phyloP scores from a whole-genome alignment of 108 stramenopile species.

The Discostella pseudostelligera region DNA sequence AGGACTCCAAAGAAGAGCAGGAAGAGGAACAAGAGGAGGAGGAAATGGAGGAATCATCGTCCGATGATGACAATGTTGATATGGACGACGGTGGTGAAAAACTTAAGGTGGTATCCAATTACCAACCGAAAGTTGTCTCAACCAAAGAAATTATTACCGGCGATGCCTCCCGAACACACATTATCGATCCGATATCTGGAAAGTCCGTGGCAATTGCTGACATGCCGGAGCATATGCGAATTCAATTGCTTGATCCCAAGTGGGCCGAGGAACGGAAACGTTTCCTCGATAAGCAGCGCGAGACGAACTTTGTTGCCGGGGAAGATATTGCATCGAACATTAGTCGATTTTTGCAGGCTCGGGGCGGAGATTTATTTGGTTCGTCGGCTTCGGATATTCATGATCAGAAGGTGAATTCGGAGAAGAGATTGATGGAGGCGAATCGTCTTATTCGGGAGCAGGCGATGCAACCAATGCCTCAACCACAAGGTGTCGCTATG shows the following conservation, averaged over 20 bases:
- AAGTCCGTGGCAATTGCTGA: conserved; percentile 83
- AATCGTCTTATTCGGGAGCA: conserved; percentile 64
- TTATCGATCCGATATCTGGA: conserved; percentile 94
- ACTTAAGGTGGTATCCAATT: conserved; percentile 87
- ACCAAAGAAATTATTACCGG: conserved; percentile 49
- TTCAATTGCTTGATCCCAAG: conserved; percentile 96
- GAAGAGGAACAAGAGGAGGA: conserved; percentile 44
- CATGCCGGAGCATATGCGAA: conserved; percentile 96
- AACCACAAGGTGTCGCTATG: background rate
- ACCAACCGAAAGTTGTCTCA: conserved; percentile 89
- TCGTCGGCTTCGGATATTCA: conserved; percentile 44
- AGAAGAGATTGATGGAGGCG: conserved; percentile 56
- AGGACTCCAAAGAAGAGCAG: conserved; percentile 12
- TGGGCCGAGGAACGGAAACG: conserved; percentile 88
- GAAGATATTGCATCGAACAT: conserved; percentile 91
- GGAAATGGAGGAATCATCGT: conserved; percentile 40
- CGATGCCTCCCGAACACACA: conserved; percentile 53
- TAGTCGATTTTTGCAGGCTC: conserved; percentile 52
- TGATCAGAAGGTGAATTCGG: conserved; percentile 49
- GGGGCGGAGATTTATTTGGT: conserved; percentile 51
- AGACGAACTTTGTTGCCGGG: conserved; percentile 88
- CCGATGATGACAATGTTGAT: conserved; percentile 62
- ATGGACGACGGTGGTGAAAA: conserved; percentile 76
- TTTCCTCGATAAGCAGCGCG: conserved; percentile 92
- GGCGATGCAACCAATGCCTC: conserved; percentile 33